Percentiles rank a stretch among this genome's conserved stretches.
These are phyloP conservation scores for Tubosaeta brunneosetosa DNA, from an alignment of 768 basidiomycete genomes.

Conservation along the genomic window DNA sequence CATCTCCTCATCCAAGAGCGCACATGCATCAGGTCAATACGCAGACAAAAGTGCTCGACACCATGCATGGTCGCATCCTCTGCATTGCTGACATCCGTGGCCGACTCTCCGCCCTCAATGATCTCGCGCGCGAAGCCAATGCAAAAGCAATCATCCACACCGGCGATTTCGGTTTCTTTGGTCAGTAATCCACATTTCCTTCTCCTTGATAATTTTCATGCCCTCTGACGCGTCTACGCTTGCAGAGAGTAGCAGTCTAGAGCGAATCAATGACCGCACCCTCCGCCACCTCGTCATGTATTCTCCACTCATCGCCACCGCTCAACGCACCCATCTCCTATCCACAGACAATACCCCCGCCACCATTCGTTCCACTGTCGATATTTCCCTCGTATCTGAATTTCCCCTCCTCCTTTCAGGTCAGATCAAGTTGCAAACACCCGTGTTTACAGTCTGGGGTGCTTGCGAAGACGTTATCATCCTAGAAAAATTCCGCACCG, in stretches of 20 bases:
- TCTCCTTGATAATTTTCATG: background rate
- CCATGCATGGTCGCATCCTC: conserved; percentile 78
- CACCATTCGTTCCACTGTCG: conserved; percentile 67
- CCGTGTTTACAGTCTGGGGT: conserved; percentile 96
- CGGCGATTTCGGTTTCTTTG: conserved; percentile 99
- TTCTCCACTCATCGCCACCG: conserved; percentile 85
- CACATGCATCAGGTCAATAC: conserved; percentile 56
- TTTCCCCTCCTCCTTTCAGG: conserved; percentile 89
- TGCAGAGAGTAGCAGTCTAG: conserved; percentile 72
- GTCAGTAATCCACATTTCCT: conserved; percentile 36
- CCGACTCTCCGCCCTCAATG: conserved; percentile 81
- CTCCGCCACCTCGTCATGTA: conserved; percentile 95
- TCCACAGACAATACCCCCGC: conserved; percentile 64
- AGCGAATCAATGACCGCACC: conserved; percentile 91
- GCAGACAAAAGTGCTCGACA: conserved; percentile 75
- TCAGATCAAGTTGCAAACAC: conserved; percentile 85
- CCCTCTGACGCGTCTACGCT: conserved; percentile 18
- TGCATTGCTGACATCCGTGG: conserved; percentile 95
- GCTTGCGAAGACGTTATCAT: conserved; percentile 94
- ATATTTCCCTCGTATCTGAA: conserved; percentile 82
- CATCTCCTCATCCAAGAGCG: conserved; percentile 50
- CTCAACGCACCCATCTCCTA: conserved; percentile 76
- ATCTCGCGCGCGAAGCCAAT: conserved; percentile 82
- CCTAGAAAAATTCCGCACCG: conserved; percentile 87
- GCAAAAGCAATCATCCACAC: conserved; percentile 95